A percentile compares a stretch with the other conserved stretches of the same genome.
Conservation (phyloP, 2,329 filamentous ascomycete species). For the Celoporthe dispersa region DNA sequence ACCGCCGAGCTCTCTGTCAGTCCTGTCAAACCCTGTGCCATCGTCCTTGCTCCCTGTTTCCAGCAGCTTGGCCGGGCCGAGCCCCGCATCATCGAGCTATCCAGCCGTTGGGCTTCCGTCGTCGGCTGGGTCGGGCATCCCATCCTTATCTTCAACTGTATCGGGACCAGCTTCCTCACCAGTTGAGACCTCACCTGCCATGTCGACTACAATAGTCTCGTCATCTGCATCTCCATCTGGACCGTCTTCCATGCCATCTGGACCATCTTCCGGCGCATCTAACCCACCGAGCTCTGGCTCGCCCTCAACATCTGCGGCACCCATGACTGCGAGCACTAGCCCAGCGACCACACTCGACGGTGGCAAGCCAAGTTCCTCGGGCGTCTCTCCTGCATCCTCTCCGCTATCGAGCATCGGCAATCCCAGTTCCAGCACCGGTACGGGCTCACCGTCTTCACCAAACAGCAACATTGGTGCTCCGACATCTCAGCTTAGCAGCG, state of each 20-base stretch:
- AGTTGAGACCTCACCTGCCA: neutral
- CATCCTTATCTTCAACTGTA: neutral
- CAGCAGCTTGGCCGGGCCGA: neutral
- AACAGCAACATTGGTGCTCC: neutral
- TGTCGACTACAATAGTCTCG: neutral
- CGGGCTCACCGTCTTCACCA: neutral
- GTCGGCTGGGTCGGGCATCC: neutral
- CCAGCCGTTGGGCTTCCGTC: neutral
- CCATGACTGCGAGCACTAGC: neutral
- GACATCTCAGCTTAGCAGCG: neutral
- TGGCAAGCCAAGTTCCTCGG: neutral
- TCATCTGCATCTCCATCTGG: neutral
- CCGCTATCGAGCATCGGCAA: constrained; percentile 1
- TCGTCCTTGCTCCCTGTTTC: neutral
- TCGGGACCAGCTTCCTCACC: neutral
- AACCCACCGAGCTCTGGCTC: neutral
- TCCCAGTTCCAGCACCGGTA: neutral
- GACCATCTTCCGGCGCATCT: neutral
- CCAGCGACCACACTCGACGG: constrained; percentile 4
- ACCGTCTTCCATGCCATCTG: neutral
- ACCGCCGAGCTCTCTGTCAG: neutral
- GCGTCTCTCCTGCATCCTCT: constrained; percentile 4
- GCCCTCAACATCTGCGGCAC: neutral
- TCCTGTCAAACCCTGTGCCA: neutral
- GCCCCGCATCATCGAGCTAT: neutral